Evolutionary conservation across 169 alveolate genomes (phyloP), one percentile per base, ranked within the genome.

Genomic region (Eimeria necatrix): DNA sequence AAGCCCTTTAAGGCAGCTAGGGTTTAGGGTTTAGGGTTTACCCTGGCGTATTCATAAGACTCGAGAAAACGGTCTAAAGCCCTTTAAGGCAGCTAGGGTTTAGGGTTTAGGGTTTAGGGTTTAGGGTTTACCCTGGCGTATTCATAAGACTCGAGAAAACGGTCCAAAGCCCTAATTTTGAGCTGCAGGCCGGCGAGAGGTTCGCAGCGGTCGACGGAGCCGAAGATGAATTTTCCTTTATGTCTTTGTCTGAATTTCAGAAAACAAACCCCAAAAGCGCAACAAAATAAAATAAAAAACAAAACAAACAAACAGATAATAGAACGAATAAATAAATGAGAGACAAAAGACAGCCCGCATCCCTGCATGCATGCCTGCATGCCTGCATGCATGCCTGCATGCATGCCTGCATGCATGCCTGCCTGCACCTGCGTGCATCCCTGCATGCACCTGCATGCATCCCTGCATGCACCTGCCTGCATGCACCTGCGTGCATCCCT

Each of bases 171-270:
- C 22, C 84, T 85, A 24, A 95, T 32, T 56, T 95, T 95, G 83
- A 95, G 92, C 24, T 56, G 88, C 24, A 92, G 71, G 16, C 96
- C 95, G n/a, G 96, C 94, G 20, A 95, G 76, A 1, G 61, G 71
- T 41, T 95, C 96, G 85, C 95, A 78, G 51, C 95, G 94, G 68
- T 95, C 96, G 32, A 95, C 91, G 5, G 95, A 85, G 12, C 78
- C 93, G 26, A 91, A 95, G 32, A 95, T 90, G 51, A 91, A 70
- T 12, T 74, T 76, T n/a, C 76, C 91, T 26, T 14, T 86, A 70
- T 81, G 60, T 22, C 49, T 12, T 7, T 64, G 41, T 51, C 94
- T 86, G 76, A 59, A 22, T 12, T 56, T 56, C 70, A n/a, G 22
- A 59, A 59, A 56, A 56, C 64, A 8, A 56, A 56, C 64, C 8